Percentiles rank a stretch among this genome's conserved stretches.
Evolutionary conservation across 1,284 basidiomycete species (phyloP).

Genomic region (Schizophyllum amplum): DNA sequence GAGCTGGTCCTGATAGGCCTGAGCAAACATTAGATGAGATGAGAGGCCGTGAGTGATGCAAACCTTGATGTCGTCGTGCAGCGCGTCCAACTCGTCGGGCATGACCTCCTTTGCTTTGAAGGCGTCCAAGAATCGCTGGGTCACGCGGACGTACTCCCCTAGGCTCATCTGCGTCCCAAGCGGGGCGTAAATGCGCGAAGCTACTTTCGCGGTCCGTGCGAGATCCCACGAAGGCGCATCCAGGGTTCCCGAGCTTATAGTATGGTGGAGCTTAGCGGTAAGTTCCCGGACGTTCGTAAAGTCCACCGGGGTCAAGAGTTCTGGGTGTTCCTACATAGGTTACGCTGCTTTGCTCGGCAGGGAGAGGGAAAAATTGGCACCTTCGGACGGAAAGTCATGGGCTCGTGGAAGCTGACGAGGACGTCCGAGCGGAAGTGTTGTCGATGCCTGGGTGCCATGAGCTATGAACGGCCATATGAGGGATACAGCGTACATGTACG

Average conservation of each 20-base stretch:
- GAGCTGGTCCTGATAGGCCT: conserved; percentile 71
- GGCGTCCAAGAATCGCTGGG: conserved; percentile 62
- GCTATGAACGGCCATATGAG: neutral
- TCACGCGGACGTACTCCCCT: conserved; percentile 75
- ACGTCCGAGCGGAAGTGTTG: conserved; percentile 84
- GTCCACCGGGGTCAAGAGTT: conserved; percentile 61
- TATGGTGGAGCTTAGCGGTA: conserved; percentile 55
- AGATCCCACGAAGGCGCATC: conserved; percentile 79
- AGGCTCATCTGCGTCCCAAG: conserved; percentile 75
- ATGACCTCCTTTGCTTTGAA: conserved; percentile 44
- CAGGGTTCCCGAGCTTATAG: conserved; percentile 69
- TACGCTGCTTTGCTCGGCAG: conserved; percentile 4
- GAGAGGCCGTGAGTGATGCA: conserved; percentile 4
- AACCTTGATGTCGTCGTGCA: conserved; percentile 60
- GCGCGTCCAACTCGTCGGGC: conserved; percentile 18
- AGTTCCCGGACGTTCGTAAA: conserved; percentile 50
- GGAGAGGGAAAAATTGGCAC: conserved; percentile 23
- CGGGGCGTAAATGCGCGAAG: conserved; percentile 73
- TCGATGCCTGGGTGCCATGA: conserved; percentile 30
- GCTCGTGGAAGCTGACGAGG: conserved; percentile 73
- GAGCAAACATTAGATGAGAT: conserved; percentile 5
- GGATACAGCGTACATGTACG: conserved; percentile 55
- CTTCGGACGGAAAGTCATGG: conserved; percentile 59
- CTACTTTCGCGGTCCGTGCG: conserved; percentile 66
- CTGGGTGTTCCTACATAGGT: conserved; percentile 48